Conservation (phyloP, 2,329 filamentous ascomycete species). For the Aspergillus chevalieri region DNA sequence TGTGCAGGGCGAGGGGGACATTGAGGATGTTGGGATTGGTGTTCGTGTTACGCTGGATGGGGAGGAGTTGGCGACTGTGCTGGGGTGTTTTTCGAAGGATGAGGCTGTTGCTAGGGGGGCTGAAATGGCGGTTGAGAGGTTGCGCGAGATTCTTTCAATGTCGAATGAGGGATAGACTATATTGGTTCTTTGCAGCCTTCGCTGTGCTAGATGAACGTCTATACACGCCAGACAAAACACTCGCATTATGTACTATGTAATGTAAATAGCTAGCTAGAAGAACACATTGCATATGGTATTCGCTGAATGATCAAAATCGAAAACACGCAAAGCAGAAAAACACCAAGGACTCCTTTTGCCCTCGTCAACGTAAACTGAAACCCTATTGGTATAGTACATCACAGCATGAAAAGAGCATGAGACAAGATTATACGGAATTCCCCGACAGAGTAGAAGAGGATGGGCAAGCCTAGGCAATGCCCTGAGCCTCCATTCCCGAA, state of each 20-base stretch:
- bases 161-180: no score
- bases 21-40: no score
- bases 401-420: neutral
- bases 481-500: slow-evolving; percentile 41
- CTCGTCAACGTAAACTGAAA: slow-evolving; percentile 10
- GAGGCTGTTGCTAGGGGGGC: no score
- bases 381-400: slow-evolving; percentile 15
- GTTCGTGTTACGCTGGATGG: no score
- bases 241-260: neutral
- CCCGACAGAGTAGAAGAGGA: slow-evolving; percentile 2
- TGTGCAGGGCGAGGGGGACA: no score
- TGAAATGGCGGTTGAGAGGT: no score
- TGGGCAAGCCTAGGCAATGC: slow-evolving; percentile 23
- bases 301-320: neutral
- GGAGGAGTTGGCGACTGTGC: no score
- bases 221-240: no score
- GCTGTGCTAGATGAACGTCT: no score
- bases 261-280: neutral
- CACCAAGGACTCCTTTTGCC: neutral
- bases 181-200: no score
- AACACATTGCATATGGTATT: slow-evolving; percentile 3
- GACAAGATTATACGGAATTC: slow-evolving; percentile 12
- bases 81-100: no score
- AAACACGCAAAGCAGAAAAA: neutral
- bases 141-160: no score